Percentiles rank a stretch among this genome's conserved stretches.
phyloP scores from a whole-genome alignment of 108 stramenopile genomes.

The Parietichytrium sp. region DNA sequence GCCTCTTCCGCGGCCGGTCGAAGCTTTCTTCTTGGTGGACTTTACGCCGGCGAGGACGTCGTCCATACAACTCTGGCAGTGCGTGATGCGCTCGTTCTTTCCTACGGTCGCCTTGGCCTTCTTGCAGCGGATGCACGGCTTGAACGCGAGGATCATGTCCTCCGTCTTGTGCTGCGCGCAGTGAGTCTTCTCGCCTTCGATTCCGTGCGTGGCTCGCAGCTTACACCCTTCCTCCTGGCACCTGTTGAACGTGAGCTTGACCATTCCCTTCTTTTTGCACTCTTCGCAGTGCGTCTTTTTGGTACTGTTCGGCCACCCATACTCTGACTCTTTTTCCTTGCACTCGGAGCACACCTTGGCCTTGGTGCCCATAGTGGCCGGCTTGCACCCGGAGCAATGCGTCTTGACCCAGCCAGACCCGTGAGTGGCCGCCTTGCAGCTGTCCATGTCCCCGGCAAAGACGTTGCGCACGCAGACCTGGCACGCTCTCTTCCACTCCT shows the following conservation, averaged over 20 bases:
- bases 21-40: too few relatives aligned
- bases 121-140: constrained; percentile 34
- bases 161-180: neutral
- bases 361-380: neutral
- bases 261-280: constrained; percentile 22
- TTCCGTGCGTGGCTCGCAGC: neutral
- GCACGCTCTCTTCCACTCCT: constrained; percentile 28
- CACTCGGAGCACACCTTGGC: neutral
- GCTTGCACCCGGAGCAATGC: neutral
- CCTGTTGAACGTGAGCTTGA: neutral
- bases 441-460: neutral
- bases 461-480: neutral
- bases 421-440: neutral
- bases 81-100: neutral
- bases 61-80: neutral
- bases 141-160: neutral
- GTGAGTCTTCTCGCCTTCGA: neutral
- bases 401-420: neutral
- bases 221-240: neutral
- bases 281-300: constrained; percentile 30
- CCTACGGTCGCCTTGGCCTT: neutral
- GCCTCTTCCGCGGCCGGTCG: too few relatives aligned
- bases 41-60: neutral
- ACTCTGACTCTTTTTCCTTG: neutral
- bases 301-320: constrained; percentile 30